These are phyloP conservation scores for Zea luxurians DNA, from an alignment of 176 grass and related monocot species.

Conservation along the genomic window DNA sequence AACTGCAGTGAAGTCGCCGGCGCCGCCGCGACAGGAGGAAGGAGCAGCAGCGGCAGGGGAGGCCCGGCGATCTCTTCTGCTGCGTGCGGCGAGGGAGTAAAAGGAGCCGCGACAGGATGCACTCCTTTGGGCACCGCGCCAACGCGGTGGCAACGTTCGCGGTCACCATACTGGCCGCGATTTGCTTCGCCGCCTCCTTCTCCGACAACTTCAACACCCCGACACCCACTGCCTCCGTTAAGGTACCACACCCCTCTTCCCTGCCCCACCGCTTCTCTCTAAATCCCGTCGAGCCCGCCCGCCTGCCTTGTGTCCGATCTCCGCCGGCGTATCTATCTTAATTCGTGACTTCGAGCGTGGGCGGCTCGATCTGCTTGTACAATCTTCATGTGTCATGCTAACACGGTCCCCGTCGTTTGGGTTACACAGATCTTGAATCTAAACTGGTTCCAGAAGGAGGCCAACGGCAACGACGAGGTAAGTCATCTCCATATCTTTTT, in stretches of 20 bases:
- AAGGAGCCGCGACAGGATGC: slow-evolving; percentile 48
- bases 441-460: slow-evolving; percentile 98
- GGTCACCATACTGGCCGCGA: slow-evolving; percentile 81
- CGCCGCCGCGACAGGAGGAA: slow-evolving; percentile 40
- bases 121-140: slow-evolving; percentile 84
- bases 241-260: slow-evolving; percentile 39
- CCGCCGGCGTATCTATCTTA: not conserved
- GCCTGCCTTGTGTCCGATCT: not conserved
- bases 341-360: not conserved
- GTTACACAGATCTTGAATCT: slow-evolving; percentile 75
- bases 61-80: slow-evolving; percentile 18
- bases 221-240: slow-evolving; percentile 66
- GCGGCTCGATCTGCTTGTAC: slow-evolving; percentile 2
- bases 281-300: too few relatives aligned
- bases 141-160: slow-evolving; percentile 91
- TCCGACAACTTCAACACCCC: slow-evolving; percentile 84
- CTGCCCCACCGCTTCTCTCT: not conserved
- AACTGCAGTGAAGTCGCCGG: slow-evolving; percentile 38
- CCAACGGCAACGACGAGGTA: slow-evolving; percentile 92
- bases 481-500: not conserved
- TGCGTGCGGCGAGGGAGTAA: not conserved
- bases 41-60: not conserved
- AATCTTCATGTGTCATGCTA: slow-evolving; percentile 3
- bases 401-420: not conserved
- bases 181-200: slow-evolving; percentile 90